Evolutionary conservation across 2,329 filamentous ascomycete genomes (phyloP).

Genomic region (Bipolaris victoriae): DNA sequence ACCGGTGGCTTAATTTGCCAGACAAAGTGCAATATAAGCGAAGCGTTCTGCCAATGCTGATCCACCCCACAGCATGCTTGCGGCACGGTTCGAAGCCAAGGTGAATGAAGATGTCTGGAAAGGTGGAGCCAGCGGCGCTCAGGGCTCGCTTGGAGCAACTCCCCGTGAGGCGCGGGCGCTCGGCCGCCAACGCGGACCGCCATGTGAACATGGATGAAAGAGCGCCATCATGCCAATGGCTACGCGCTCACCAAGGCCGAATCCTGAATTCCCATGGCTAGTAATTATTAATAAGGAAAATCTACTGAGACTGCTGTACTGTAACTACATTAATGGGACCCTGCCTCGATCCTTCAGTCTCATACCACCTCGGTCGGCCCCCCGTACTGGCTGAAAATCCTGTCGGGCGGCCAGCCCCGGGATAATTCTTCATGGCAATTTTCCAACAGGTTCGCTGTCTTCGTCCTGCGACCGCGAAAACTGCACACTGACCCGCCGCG

Average conservation of each 20-base stretch:
- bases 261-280: not conserved
- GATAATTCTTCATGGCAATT: constrained; percentile 8
- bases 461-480: constrained; percentile 22
- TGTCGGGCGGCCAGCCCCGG: not conserved
- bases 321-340: not conserved
- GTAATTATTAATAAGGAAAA: not conserved
- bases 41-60: constrained; percentile 8
- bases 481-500: constrained; percentile 27
- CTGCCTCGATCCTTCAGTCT: constrained; percentile 1
- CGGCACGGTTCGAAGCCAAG: constrained; percentile 7
- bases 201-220: not conserved
- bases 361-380: not conserved
- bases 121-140: constrained; percentile 3
- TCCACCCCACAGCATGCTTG: constrained; percentile 3
- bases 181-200: constrained; percentile 7
- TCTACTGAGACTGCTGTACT: not conserved
- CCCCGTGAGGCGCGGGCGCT: constrained; percentile 3
- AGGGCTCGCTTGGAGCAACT: constrained; percentile 5
- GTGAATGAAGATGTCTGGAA: not conserved
- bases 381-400: not conserved
- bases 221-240: constrained; percentile 6
- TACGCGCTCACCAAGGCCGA: not conserved
- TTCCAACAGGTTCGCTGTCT: constrained; percentile 2
- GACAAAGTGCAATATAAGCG: constrained; percentile 2
- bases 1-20: constrained; percentile 13